A percentile compares a stretch with the other conserved stretches of the same genome.
Evolutionary conservation across 768 basidiomycete species (phyloP).

Genomic region (Dentipellis sp.): DNA sequence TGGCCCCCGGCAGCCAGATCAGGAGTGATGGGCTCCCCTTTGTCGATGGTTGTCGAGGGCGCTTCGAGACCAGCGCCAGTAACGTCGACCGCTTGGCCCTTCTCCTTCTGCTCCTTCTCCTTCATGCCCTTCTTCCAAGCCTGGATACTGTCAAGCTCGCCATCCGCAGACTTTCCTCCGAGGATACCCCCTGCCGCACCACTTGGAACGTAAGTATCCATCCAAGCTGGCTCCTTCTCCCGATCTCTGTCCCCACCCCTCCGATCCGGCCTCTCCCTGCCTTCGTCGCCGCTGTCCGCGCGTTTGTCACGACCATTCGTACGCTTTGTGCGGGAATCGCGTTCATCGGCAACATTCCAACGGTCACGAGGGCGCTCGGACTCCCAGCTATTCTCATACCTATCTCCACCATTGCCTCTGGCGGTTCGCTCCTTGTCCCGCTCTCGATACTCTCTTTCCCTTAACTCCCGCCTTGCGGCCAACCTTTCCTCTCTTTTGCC

Average conservation of each 20-base stretch:
- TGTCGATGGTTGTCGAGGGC: conserved; percentile 12
- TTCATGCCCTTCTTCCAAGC: conserved; percentile 83
- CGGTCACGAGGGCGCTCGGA: conserved; percentile 25
- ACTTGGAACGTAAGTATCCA: conserved; percentile 77
- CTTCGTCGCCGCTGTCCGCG: conserved; percentile 40
- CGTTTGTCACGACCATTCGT: conserved; percentile 51
- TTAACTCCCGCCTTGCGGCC: conserved; percentile 45
- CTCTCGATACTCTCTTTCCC: conserved; percentile 30
- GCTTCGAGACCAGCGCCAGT: conserved; percentile 1
- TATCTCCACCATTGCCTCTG: conserved; percentile 33
- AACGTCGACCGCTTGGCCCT: conserved; percentile 17
- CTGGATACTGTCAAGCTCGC: conserved; percentile 76
- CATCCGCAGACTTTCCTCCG: conserved; percentile 48
- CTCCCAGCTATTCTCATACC: conserved; percentile 14
- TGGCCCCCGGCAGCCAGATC: conserved; percentile 22
- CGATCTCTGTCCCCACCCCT: conserved; percentile 47
- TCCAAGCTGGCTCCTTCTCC: conserved; percentile 89
- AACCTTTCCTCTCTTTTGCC: conserved; percentile 73
- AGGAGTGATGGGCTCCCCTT: conserved; percentile 6
- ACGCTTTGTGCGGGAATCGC: conserved; percentile 56
- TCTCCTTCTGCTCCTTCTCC: conserved; percentile 58
- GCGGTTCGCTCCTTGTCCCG: conserved; percentile 33
- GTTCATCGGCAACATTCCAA: conserved; percentile 59
- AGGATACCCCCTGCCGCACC: conserved; percentile 50
- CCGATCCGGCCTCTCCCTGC: conserved; percentile 35